Percentiles rank a stretch among this genome's conserved stretches.
Conservation (phyloP, 169 alveolate genomes). For the Ichthyophthirius multifiliis region DNA sequence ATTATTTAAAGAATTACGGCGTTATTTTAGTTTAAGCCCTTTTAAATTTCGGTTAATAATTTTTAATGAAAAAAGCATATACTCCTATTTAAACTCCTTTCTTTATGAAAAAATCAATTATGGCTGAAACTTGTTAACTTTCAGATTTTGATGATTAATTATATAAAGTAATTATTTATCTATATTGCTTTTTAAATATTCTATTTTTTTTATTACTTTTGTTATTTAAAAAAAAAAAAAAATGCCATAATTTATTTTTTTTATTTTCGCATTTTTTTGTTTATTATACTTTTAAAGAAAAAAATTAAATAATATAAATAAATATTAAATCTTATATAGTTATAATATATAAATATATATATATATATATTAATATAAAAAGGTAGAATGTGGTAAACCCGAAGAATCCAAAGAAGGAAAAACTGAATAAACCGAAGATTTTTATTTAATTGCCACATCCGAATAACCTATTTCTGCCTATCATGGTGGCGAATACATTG, state of each 20-base stretch:
- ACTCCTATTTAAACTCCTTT: constrained; percentile 98
- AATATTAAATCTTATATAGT: too few relatives aligned
- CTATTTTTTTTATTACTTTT: too few relatives aligned
- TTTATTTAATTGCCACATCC: constrained; percentile 98
- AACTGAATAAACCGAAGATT: too few relatives aligned
- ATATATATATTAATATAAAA: too few relatives aligned
- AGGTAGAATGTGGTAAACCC: too few relatives aligned
- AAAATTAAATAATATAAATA: too few relatives aligned
- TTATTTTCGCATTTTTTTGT: too few relatives aligned
- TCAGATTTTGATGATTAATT: constrained; percentile 97
- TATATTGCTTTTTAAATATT: not conserved
- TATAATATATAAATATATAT: too few relatives aligned
- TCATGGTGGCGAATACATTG: constrained; percentile 88
- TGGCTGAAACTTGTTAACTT: constrained; percentile 97
- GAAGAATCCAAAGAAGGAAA: too few relatives aligned
- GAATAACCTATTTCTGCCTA: constrained; percentile 99
- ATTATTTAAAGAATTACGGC: constrained; percentile 95
- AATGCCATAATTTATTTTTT: too few relatives aligned
- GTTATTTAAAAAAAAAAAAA: too few relatives aligned
- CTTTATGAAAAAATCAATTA: constrained; percentile 92
- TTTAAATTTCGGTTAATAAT: constrained; percentile 91
- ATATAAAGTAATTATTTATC: constrained; percentile 70
- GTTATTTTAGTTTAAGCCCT: constrained; percentile 96
- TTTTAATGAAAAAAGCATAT: constrained; percentile 92
- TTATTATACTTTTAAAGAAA: too few relatives aligned